Percentiles rank a stretch among this genome's conserved stretches.
Conservation (phyloP, 345 rosid genomes). For the Melaleuca alternifolia region DNA sequence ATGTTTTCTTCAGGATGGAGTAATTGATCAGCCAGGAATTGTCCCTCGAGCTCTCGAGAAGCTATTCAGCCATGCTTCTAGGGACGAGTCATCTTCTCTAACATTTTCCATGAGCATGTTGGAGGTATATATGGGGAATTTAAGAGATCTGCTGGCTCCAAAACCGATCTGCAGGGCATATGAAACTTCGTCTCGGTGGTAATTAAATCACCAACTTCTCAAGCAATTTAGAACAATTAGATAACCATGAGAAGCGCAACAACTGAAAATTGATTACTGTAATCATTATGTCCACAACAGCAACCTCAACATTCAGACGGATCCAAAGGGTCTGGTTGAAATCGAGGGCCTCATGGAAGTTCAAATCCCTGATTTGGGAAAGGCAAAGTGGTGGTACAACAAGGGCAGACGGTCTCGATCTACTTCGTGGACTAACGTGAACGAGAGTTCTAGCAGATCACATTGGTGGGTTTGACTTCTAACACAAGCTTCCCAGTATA, state of each 20-base stretch:
- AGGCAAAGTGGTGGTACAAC: constrained; percentile 74
- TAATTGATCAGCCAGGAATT: constrained; percentile 55
- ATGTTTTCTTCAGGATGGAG: constrained; percentile 49
- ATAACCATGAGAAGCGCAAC: background rate
- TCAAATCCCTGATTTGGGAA: constrained; percentile 39
- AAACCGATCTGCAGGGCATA: constrained; percentile 29
- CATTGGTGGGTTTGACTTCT: constrained; percentile 63
- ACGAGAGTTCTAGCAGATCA: constrained; percentile 84
- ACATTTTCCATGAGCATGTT: constrained; percentile 85
- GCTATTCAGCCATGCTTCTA: constrained; percentile 40
- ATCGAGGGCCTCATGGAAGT: constrained; percentile 80
- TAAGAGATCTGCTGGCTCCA: constrained; percentile 70
- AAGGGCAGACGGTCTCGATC: constrained; percentile 69
- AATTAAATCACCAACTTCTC: background rate
- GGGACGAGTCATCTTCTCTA: constrained; percentile 30
- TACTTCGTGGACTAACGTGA: constrained; percentile 81
- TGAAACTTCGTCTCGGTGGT: constrained; percentile 44
- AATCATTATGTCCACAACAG: constrained; percentile 29
- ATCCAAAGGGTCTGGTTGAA: constrained; percentile 72
- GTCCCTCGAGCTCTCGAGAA: constrained; percentile 66
- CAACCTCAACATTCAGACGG: constrained; percentile 86
- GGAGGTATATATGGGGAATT: constrained; percentile 84
- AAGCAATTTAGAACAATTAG: background rate
- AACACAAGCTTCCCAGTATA: background rate
- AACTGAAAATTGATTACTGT: constrained; percentile 1